Conservation (phyloP, 306 rosid genomes). For the Cicer cuneatum region DNA sequence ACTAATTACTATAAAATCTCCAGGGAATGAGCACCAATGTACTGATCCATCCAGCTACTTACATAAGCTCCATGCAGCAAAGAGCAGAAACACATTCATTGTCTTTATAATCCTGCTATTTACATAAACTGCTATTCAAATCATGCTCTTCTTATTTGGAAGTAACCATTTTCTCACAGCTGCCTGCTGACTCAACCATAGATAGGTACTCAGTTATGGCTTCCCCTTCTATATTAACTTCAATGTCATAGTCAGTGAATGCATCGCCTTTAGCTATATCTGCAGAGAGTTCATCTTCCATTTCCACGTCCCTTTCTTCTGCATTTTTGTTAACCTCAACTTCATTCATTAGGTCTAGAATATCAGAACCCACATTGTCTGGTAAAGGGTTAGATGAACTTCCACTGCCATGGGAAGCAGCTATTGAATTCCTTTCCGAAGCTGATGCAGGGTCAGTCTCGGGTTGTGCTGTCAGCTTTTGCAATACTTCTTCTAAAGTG, state of each 20-base stretch:
- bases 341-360: conserved; percentile 27
- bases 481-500: conserved; percentile 58
- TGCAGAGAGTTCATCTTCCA: conserved; percentile 60
- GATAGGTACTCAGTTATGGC: conserved; percentile 82
- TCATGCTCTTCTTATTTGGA: conserved; percentile 38
- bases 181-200: conserved; percentile 57
- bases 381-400: conserved; percentile 49
- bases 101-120: conserved; percentile 38
- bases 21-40: conserved; percentile 12
- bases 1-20: not conserved
- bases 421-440: conserved; percentile 31
- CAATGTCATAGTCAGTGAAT: conserved; percentile 56
- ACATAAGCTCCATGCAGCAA: conserved; percentile 28
- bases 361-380: conserved; percentile 27
- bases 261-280: conserved; percentile 51
- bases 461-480: conserved; percentile 50
- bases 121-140: conserved; percentile 34
- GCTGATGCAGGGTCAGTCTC: conserved; percentile 37
- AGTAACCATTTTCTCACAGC: conserved; percentile 16
- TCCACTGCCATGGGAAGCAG: conserved; percentile 42
- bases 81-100: conserved; percentile 15
- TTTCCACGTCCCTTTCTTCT: conserved; percentile 50
- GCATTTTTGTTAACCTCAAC: conserved; percentile 35
- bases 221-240: conserved; percentile 54
- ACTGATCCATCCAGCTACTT: conserved; percentile 14